phyloP scores from a whole-genome alignment of 129 eudicot species.

The Apium graveolens region DNA sequence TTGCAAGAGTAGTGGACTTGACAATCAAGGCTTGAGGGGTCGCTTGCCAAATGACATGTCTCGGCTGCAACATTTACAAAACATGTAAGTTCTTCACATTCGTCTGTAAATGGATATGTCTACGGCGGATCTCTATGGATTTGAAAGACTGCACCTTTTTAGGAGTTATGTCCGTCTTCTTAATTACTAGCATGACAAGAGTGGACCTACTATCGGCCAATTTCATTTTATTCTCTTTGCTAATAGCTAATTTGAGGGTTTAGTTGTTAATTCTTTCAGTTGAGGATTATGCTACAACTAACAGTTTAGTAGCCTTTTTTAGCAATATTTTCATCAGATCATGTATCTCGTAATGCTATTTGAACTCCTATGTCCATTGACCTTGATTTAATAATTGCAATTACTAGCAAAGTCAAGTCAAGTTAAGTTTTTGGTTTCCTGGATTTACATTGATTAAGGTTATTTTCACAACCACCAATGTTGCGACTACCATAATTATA shows the following conservation, averaged over 20 bases:
- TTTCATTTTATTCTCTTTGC: neutral
- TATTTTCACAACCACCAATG: neutral
- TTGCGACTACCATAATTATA: neutral
- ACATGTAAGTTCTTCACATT: slow-evolving; percentile 54
- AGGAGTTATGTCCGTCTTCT: neutral
- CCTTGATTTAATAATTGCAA: neutral
- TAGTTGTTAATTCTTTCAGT: neutral
- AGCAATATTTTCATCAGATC: neutral
- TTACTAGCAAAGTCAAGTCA: neutral
- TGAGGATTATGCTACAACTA: neutral
- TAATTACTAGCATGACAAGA: neutral
- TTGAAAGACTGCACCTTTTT: neutral
- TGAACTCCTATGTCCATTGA: neutral
- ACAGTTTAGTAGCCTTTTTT: neutral
- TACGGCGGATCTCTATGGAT: neutral
- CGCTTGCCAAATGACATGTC: slow-evolving; percentile 75
- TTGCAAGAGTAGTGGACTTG: slow-evolving; percentile 65
- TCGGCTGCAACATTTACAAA: slow-evolving; percentile 63
- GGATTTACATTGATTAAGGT: neutral
- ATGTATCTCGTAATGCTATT: neutral
- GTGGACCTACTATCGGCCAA: neutral
- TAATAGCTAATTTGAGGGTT: neutral
- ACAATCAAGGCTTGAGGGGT: slow-evolving; percentile 88
- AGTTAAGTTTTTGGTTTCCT: neutral
- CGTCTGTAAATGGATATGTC: neutral